These are phyloP conservation scores for sorghum (Sorghum bicolor) DNA, from an alignment of 176 grass and related monocot genomes.

Conservation along the genomic window DNA sequence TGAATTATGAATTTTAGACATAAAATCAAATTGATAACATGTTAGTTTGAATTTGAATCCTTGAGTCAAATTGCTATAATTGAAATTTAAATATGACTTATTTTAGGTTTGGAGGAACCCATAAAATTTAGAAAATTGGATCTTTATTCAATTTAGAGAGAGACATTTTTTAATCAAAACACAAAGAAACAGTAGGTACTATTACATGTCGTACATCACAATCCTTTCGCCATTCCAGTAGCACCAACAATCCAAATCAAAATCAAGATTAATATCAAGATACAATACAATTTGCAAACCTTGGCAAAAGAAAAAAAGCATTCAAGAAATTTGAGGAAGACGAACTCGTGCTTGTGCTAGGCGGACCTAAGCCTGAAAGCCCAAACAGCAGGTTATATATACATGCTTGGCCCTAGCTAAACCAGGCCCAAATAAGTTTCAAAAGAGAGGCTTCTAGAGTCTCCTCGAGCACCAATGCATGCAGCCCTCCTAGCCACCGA, in stretches of 20 bases:
- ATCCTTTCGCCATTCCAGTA: not conserved
- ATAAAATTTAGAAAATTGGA: not conserved
- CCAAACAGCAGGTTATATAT: too few relatives aligned
- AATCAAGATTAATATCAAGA: not conserved
- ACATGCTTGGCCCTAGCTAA: too few relatives aligned
- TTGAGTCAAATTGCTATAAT: not conserved
- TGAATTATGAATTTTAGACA: not conserved
- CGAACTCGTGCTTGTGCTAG: too few relatives aligned
- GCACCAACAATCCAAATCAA: not conserved
- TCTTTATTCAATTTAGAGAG: not conserved
- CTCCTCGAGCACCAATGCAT: too few relatives aligned
- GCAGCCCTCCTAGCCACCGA: too few relatives aligned
- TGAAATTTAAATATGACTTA: too few relatives aligned
- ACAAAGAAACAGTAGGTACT: not conserved
- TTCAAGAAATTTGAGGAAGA: too few relatives aligned
- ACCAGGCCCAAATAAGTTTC: too few relatives aligned
- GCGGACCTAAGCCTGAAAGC: too few relatives aligned
- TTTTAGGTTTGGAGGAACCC: not conserved
- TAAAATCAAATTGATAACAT: not conserved
- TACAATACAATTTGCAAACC: not conserved
- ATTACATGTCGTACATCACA: not conserved
- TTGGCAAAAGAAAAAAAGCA: too few relatives aligned
- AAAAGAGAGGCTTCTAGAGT: too few relatives aligned
- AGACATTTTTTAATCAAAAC: not conserved
- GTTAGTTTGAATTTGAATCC: not conserved